Evolutionary conservation across 106 monocot genomes (phyloP).

Genomic region (Vanilla planifolia): DNA sequence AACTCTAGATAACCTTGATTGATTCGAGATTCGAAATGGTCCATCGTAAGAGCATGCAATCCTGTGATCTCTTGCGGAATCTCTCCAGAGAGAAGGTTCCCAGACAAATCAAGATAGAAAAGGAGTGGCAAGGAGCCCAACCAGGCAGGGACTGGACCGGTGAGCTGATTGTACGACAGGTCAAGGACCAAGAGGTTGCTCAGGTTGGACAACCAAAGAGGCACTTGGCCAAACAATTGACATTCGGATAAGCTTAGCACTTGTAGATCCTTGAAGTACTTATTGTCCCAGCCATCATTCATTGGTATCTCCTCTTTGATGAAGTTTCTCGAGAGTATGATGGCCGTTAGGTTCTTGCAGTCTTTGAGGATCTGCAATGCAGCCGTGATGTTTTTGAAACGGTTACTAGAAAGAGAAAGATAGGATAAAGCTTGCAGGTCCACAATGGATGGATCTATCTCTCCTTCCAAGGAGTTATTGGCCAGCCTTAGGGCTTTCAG

Average conservation of each 20-base stretch:
- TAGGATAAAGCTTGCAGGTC: neutral
- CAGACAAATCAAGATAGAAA: constrained; percentile 1
- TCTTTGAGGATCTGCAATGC: constrained; percentile 4
- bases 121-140: constrained; percentile 10
- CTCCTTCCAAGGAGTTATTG: neutral
- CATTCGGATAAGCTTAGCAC: neutral
- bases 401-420: neutral
- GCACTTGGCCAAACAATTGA: neutral
- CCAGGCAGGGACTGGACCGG: constrained; percentile 10
- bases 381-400: neutral
- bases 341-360: constrained; percentile 5
- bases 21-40: neutral
- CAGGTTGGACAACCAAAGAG: constrained; percentile 11
- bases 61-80: constrained; percentile 7
- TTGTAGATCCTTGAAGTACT: constrained; percentile 7
- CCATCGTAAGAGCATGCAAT: constrained; percentile 3
- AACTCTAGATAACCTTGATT: constrained; percentile 7
- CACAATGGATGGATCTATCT: neutral
- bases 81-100: constrained; percentile 15
- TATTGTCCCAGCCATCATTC: neutral
- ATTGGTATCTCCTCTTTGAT: neutral
- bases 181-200: constrained; percentile 9
- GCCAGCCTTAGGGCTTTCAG: constrained; percentile 3
- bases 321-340: constrained; percentile 7
- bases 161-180: constrained; percentile 1